Evolutionary conservation across 1,139 yeast species (phyloP).

Genomic region (Hyphopichia fennica): DNA sequence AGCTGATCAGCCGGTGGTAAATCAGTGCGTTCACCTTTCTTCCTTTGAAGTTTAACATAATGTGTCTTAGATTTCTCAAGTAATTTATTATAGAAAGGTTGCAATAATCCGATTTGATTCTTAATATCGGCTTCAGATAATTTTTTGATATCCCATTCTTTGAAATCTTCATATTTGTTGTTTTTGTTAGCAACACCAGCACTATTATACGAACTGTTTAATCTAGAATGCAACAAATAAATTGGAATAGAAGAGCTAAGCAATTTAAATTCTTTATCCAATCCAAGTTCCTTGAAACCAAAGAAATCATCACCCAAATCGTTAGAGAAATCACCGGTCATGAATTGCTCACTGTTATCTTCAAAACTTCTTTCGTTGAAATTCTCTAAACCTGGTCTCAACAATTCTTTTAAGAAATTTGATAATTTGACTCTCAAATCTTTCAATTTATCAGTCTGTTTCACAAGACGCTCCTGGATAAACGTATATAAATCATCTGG

Average conservation of each 20-base stretch:
- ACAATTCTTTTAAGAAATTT: slow-evolving; percentile 72
- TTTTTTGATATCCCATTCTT: slow-evolving; percentile 48
- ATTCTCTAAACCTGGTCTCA: slow-evolving; percentile 81
- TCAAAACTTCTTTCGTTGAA: slow-evolving; percentile 74
- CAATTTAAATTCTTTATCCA: slow-evolving; percentile 91
- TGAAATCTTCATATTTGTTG: slow-evolving; percentile 63
- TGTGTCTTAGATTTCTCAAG: slow-evolving; percentile 52
- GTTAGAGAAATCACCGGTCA: slow-evolving; percentile 91
- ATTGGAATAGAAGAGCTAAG: slow-evolving; percentile 85
- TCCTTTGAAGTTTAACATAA: slow-evolving; percentile 51
- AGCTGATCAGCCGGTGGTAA: slow-evolving; percentile 43
- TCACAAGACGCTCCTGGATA: slow-evolving; percentile 69
- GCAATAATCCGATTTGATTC: slow-evolving; percentile 57
- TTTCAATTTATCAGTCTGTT: slow-evolving; percentile 66
- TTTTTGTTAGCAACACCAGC: slow-evolving; percentile 47
- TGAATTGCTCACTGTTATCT: slow-evolving; percentile 90
- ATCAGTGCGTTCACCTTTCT: slow-evolving; percentile 51
- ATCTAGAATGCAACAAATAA: slow-evolving; percentile 78
- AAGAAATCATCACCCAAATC: slow-evolving; percentile 96
- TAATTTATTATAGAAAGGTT: slow-evolving; percentile 55
- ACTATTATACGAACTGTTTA: slow-evolving; percentile 52
- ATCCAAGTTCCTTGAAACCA: slow-evolving; percentile 91
- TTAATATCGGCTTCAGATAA: slow-evolving; percentile 53
- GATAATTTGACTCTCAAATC: slow-evolving; percentile 71
- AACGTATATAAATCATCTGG: slow-evolving; percentile 77